Conservation (phyloP, 805 yeast species). For the Spathaspora girioi region DNA sequence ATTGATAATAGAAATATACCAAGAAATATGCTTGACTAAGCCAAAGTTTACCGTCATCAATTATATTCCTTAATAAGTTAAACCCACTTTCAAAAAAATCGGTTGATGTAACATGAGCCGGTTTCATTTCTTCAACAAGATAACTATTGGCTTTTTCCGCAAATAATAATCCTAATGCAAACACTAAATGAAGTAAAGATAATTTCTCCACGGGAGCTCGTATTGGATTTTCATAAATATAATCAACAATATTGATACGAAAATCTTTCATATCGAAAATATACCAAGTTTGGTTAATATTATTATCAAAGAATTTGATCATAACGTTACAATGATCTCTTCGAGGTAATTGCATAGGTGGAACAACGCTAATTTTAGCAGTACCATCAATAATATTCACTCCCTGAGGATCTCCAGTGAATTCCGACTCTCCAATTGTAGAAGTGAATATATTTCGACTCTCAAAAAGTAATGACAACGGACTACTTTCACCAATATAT, state of each 20-base stretch:
- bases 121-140: slow-evolving; percentile 14
- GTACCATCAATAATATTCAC: slow-evolving; percentile 34
- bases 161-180: slow-evolving; percentile 39
- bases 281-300: slow-evolving; percentile 37
- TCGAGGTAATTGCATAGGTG: slow-evolving; percentile 10
- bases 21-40: slow-evolving; percentile 36
- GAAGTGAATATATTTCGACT: slow-evolving; percentile 31
- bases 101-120: slow-evolving; percentile 18
- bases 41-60: slow-evolving; percentile 40
- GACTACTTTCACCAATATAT: slow-evolving; percentile 41
- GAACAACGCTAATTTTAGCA: slow-evolving; percentile 14
- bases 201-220: slow-evolving; percentile 19
- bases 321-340: slow-evolving; percentile 4
- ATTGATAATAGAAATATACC: slow-evolving; percentile 36
- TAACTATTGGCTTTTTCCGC: slow-evolving; percentile 25
- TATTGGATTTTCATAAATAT: slow-evolving; percentile 26
- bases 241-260: slow-evolving; percentile 18
- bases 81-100: slow-evolving; percentile 32
- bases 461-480: slow-evolving; percentile 36
- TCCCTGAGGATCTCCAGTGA: slow-evolving; percentile 35
- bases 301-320: slow-evolving; percentile 27
- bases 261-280: slow-evolving; percentile 32
- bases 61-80: slow-evolving; percentile 21
- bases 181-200: slow-evolving; percentile 30
- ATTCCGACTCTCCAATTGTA: slow-evolving; percentile 28